Evolutionary conservation across 2,329 filamentous ascomycete genomes (phyloP).

Genomic region (Ceratocystis albifundus): DNA sequence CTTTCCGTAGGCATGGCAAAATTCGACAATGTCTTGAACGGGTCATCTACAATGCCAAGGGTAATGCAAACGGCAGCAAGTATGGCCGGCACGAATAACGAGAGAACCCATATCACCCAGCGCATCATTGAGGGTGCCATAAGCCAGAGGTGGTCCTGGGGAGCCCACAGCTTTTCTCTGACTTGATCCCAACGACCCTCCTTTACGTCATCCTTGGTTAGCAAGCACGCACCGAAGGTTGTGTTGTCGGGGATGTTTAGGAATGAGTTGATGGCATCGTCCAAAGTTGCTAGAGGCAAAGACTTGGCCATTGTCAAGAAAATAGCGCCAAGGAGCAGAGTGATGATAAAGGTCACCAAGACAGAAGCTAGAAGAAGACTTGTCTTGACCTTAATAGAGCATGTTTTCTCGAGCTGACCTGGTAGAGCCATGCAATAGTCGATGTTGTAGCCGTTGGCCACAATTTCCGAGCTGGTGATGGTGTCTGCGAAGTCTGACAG

Average conservation of each 20-base stretch:
- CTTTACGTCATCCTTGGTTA: conserved; percentile 38
- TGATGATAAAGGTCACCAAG: conserved; percentile 32
- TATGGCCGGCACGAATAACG: conserved; percentile 33
- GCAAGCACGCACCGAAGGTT: conserved; percentile 36
- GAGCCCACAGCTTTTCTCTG: conserved; percentile 36
- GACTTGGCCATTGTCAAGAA: conserved; percentile 34
- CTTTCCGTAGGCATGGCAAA: conserved; percentile 33
- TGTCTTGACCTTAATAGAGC: conserved; percentile 35
- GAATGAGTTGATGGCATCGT: conserved; percentile 42
- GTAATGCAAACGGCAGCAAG: conserved; percentile 34
- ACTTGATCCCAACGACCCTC: conserved; percentile 35
- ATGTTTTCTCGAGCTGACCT: conserved; percentile 27
- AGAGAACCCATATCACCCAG: conserved; percentile 34
- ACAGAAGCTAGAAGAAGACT: conserved; percentile 35
- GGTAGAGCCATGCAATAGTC: conserved; percentile 30
- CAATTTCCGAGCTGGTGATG: conserved; percentile 10
- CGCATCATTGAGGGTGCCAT: conserved; percentile 34
- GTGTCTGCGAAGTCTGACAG: conserved; percentile 22
- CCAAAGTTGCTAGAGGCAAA: conserved; percentile 39
- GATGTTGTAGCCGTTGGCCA: conserved; percentile 1
- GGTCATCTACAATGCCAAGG: conserved; percentile 29
- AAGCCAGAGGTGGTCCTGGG: conserved; percentile 36
- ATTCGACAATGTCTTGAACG: conserved; percentile 29
- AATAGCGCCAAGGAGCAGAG: conserved; percentile 30
- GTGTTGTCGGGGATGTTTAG: conserved; percentile 36